Evolutionary conservation across 768 basidiomycete species (phyloP).

Genomic region (Phanerodontia chrysosporium): DNA sequence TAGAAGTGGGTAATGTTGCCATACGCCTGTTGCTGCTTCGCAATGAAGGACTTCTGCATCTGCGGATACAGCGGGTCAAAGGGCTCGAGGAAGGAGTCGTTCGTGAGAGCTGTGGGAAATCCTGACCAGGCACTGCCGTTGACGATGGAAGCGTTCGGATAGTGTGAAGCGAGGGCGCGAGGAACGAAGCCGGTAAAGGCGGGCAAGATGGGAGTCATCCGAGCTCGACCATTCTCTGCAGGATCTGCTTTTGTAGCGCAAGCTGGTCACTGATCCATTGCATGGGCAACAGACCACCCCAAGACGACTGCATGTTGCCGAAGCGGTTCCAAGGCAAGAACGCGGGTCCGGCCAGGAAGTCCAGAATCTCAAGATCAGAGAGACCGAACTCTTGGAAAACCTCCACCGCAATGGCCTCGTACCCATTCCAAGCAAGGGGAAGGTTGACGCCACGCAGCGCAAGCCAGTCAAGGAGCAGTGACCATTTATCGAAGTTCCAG

Average conservation of each 20-base stretch:
- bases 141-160: conserved; percentile 33
- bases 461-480: conserved; percentile 38
- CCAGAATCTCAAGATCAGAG: conserved; percentile 29
- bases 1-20: conserved; percentile 38
- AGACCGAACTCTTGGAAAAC: conserved; percentile 36
- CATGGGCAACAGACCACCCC: conserved; percentile 32
- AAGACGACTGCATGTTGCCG: conserved; percentile 39
- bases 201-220: conserved; percentile 41
- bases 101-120: conserved; percentile 30
- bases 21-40: conserved; percentile 33
- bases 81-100: conserved; percentile 38
- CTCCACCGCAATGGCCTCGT: conserved; percentile 34
- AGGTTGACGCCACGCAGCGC: conserved; percentile 37
- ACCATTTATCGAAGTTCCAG: conserved; percentile 37
- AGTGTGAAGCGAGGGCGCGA: conserved; percentile 23
- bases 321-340: conserved; percentile 42
- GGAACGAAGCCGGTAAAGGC: conserved; percentile 41
- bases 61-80: conserved; percentile 34
- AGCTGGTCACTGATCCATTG: conserved; percentile 37
- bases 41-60: conserved; percentile 35
- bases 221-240: conserved; percentile 36
- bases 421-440: conserved; percentile 39
- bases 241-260: conserved; percentile 31
- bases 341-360: conserved; percentile 35
- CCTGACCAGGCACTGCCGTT: conserved; percentile 32